phyloP scores from a whole-genome alignment of 1,139 yeast genomes.

The Yamadazyma pseudoaaseri region DNA sequence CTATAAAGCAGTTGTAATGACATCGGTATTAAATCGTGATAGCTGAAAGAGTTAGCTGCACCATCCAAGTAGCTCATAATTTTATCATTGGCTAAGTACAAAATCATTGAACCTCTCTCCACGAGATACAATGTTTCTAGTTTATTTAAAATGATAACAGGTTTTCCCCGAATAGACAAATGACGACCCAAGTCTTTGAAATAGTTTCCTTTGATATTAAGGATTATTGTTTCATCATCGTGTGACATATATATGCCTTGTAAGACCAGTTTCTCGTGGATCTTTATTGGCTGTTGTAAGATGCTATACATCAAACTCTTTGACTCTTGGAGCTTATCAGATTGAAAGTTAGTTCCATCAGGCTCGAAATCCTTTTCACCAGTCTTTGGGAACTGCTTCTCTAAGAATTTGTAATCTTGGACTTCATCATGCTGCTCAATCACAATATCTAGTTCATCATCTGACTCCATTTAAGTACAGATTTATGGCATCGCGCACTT shows the following conservation, averaged over 20 bases:
- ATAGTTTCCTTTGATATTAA: conserved; percentile 68
- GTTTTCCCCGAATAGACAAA: conserved; percentile 16
- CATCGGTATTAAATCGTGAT: conserved; percentile 36
- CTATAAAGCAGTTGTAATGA: conserved; percentile 69
- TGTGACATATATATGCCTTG: conserved; percentile 48
- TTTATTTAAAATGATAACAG: conserved; percentile 48
- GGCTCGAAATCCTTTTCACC: conserved; percentile 91
- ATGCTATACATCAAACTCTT: conserved; percentile 75
- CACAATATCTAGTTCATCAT: conserved; percentile 11
- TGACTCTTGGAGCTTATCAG: conserved; percentile 49
- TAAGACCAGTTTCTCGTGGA: conserved; percentile 48
- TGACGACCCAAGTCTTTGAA: conserved; percentile 66
- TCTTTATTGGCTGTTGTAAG: conserved; percentile 56
- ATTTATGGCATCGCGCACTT: conserved; percentile 7
- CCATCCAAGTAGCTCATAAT: conserved; percentile 18
- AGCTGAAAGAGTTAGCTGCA: conserved; percentile 10
- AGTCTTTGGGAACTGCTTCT: conserved; percentile 35
- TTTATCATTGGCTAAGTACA: conserved; percentile 35
- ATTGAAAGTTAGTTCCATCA: conserved; percentile 69
- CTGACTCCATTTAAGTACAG: conserved; percentile 5
- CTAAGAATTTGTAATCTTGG: conserved; percentile 45
- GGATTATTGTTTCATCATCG: conserved; percentile 35
- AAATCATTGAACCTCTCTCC: conserved; percentile 78
- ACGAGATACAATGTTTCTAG: conserved; percentile 76
- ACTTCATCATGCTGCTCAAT: conserved; percentile 52